Evolutionary conservation across 192 early-diverging fungal species (phyloP).

Genomic region (Coemansia sp.): DNA sequence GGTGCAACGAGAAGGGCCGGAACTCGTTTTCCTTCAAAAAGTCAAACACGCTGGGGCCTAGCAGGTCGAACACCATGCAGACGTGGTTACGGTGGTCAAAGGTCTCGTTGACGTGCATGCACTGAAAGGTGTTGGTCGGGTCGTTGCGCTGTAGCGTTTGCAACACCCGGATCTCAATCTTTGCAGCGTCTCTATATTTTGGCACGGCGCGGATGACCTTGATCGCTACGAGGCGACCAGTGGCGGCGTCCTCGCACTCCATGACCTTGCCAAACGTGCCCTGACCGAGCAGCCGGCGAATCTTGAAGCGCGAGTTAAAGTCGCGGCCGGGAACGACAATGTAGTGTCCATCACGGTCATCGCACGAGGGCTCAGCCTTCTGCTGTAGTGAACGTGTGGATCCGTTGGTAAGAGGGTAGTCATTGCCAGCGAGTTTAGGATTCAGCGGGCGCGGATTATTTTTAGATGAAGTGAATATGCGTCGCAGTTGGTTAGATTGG

Average conservation of each 20-base stretch:
- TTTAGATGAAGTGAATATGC: conserved; percentile 45
- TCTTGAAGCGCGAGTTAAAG: conserved; percentile 80
- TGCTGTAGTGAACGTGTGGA: conserved; percentile 34
- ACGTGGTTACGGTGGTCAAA: conserved; percentile 93
- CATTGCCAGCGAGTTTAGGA: conserved; percentile 19
- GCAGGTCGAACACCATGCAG: conserved; percentile 97
- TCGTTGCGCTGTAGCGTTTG: conserved; percentile 76
- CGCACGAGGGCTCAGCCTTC: conserved; percentile 61
- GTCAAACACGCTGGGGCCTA: conserved; percentile 88
- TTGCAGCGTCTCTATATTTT: conserved; percentile 93
- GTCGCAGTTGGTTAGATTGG: conserved; percentile 39
- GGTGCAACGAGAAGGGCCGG: conserved; percentile 79
- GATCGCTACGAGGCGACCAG: conserved; percentile 69
- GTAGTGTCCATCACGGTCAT: conserved; percentile 94
- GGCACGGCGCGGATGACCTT: conserved; percentile 92
- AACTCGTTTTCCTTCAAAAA: conserved; percentile 93
- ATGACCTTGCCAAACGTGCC: conserved; percentile 98
- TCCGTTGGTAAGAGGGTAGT: background rate
- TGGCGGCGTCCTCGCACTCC: conserved; percentile 74
- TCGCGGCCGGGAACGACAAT: conserved; percentile 73
- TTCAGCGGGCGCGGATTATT: conserved; percentile 26
- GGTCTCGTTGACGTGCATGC: conserved; percentile 79
- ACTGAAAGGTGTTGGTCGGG: conserved; percentile 78
- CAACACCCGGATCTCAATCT: conserved; percentile 86
- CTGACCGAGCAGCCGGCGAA: conserved; percentile 85